A percentile compares a stretch with the other conserved stretches of the same genome.
These are phyloP conservation scores for Vanrija sp. DNA, from an alignment of 1,284 basidiomycete species.

Conservation along the genomic window DNA sequence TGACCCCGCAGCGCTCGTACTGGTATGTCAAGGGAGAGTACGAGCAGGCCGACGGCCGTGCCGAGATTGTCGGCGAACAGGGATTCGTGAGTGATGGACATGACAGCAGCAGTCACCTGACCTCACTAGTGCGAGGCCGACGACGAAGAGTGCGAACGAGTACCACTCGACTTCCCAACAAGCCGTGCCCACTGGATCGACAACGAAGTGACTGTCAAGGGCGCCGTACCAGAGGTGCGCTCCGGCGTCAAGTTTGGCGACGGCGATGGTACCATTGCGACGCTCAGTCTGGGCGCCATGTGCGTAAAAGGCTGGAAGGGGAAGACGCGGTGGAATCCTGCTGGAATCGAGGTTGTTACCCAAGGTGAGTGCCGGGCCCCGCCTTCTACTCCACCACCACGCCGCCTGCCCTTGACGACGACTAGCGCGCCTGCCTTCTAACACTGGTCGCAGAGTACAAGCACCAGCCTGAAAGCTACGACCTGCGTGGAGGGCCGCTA, in stretches of 20 bases:
- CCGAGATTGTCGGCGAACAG: constrained; percentile 52
- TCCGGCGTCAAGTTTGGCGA: constrained; percentile 87
- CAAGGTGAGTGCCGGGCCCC: constrained; percentile 57
- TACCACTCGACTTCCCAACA: constrained; percentile 60
- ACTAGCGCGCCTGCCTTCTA: not conserved
- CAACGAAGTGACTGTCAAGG: constrained; percentile 67
- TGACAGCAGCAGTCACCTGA: not conserved
- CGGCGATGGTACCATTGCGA: constrained; percentile 92
- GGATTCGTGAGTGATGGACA: constrained; percentile 28
- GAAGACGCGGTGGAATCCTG: constrained; percentile 81
- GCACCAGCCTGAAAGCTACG: constrained; percentile 71
- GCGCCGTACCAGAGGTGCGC: constrained; percentile 60
- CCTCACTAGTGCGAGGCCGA: constrained; percentile 47
- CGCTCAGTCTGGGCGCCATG: constrained; percentile 89
- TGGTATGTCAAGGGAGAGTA: constrained; percentile 68
- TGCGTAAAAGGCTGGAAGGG: constrained; percentile 93
- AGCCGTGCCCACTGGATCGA: constrained; percentile 75
- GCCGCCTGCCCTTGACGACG: not conserved
- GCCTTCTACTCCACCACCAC: not conserved
- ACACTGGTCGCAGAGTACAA: constrained; percentile 59
- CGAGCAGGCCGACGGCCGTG: constrained; percentile 60
- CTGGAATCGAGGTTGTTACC: constrained; percentile 77
- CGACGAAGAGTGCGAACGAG: constrained; percentile 50
- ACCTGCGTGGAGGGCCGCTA: constrained; percentile 82
- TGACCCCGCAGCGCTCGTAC: constrained; percentile 46